A percentile compares a stretch with the other conserved stretches of the same genome.
These are phyloP conservation scores for Auxenochlorella protothecoides DNA, from an alignment of 139 green algal species.

Conservation along the genomic window DNA sequence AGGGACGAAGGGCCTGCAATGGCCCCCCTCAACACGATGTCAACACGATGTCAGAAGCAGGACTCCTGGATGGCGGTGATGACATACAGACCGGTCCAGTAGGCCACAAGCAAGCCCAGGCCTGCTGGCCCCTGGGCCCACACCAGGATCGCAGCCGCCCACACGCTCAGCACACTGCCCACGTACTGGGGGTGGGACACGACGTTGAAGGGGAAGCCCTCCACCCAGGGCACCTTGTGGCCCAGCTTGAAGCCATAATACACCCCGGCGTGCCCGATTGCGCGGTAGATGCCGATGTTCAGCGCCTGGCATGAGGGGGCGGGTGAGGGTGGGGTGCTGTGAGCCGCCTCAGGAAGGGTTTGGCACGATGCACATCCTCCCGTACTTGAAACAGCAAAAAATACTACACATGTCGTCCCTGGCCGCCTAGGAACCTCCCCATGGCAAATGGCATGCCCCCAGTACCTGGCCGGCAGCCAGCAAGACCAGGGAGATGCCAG, in stretches of 20 bases:
- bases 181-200: constrained; percentile 74
- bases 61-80: constrained; percentile 43
- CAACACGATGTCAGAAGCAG: constrained; percentile 1
- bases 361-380: too few relatives aligned
- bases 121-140: constrained; percentile 19
- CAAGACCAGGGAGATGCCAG: too few relatives aligned
- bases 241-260: constrained; percentile 79
- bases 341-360: too few relatives aligned
- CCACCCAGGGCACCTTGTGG: constrained; percentile 55
- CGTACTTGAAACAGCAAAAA: too few relatives aligned
- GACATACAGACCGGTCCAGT: constrained; percentile 54
- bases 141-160: constrained; percentile 30
- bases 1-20: too few relatives aligned
- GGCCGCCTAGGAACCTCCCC: neutral
- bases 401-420: too few relatives aligned
- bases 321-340: neutral
- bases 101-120: constrained; percentile 21
- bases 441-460: neutral
- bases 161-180: constrained; percentile 50
- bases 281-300: constrained; percentile 60
- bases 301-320: constrained; percentile 40
- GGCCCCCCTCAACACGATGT: too few relatives aligned
- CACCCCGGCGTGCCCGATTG: constrained; percentile 61
- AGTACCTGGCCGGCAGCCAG: neutral
- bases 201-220: constrained; percentile 66